Conservation (phyloP, 1,284 basidiomycete species). For the Mycena sp. region DNA sequence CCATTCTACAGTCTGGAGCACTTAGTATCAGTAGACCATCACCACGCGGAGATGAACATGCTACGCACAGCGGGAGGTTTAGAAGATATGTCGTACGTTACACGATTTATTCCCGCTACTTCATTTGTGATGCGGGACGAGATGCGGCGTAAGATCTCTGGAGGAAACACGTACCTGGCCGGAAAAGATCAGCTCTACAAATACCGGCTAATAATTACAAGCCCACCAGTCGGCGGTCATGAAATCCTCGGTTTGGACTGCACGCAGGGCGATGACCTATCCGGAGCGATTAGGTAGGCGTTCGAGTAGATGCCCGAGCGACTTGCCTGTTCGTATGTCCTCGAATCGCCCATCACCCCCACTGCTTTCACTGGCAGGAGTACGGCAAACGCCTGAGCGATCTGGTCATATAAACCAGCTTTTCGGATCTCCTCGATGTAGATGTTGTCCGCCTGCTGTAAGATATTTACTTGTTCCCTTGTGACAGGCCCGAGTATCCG, state of each 20-base stretch:
- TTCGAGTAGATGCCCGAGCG: neutral
- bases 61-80: slow-evolving; percentile 92
- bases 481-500: slow-evolving; percentile 97
- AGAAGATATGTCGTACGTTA: slow-evolving; percentile 96
- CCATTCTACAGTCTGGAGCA: slow-evolving; percentile 58
- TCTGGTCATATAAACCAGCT: slow-evolving; percentile 93
- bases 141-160: slow-evolving; percentile 89
- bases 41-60: neutral
- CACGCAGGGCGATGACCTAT: slow-evolving; percentile 88
- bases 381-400: slow-evolving; percentile 97
- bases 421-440: slow-evolving; percentile 98
- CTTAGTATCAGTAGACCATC: neutral
- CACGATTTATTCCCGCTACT: slow-evolving; percentile 92
- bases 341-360: slow-evolving; percentile 96
- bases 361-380: slow-evolving; percentile 97
- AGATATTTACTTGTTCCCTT: slow-evolving; percentile 90
- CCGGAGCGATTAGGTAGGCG: neutral
- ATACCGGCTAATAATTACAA: slow-evolving; percentile 17
- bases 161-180: slow-evolving; percentile 91
- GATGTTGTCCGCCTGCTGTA: slow-evolving; percentile 96
- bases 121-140: slow-evolving; percentile 99
- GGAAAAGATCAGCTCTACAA: neutral
- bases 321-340: slow-evolving; percentile 95
- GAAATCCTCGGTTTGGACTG: slow-evolving; percentile 94
- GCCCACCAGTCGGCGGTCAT: slow-evolving; percentile 95